phyloP scores from a whole-genome alignment of 2,329 filamentous ascomycete genomes.

The Ceratocystis lukuohia region DNA sequence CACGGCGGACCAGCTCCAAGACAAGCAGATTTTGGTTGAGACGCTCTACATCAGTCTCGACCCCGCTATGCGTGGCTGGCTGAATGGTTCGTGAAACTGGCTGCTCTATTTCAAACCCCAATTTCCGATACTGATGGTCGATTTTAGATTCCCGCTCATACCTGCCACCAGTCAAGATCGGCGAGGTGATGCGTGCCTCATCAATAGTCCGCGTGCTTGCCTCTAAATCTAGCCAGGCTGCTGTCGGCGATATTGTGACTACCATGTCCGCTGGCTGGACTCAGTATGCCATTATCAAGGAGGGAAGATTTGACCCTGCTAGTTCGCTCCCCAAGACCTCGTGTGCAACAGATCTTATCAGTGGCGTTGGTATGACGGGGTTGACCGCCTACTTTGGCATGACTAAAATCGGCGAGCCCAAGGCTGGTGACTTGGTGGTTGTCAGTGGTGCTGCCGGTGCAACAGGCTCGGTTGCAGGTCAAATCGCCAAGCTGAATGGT shows the following conservation, averaged over 20 bases:
- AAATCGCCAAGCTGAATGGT: conserved; percentile 64
- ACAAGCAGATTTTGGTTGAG: conserved; percentile 51
- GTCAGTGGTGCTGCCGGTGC: conserved; percentile 67
- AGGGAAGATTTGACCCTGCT: conserved; percentile 35
- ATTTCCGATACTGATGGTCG: not conserved
- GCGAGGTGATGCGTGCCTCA: conserved; percentile 53
- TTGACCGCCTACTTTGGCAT: conserved; percentile 68
- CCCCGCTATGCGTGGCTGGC: conserved; percentile 63
- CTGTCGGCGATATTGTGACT: conserved; percentile 43
- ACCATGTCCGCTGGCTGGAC: conserved; percentile 47
- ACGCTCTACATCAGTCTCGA: conserved; percentile 54
- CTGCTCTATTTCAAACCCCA: not conserved
- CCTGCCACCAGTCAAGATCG: conserved; percentile 53
- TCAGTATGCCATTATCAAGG: conserved; percentile 46
- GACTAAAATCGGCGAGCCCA: conserved; percentile 51
- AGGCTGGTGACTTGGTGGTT: conserved; percentile 59
- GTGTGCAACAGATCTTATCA: conserved; percentile 45
- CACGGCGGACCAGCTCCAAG: conserved; percentile 40
- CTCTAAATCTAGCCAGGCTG: conserved; percentile 41
- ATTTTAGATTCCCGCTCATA: conserved; percentile 40
- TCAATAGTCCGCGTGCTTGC: conserved; percentile 49
- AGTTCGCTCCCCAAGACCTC: conserved; percentile 31
- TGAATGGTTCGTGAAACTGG: conserved; percentile 36
- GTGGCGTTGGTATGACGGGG: conserved; percentile 52
- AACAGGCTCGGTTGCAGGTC: conserved; percentile 61